These are phyloP conservation scores for Eucalyptus urophylla DNA, from an alignment of 345 rosid genomes.

Conservation along the genomic window DNA sequence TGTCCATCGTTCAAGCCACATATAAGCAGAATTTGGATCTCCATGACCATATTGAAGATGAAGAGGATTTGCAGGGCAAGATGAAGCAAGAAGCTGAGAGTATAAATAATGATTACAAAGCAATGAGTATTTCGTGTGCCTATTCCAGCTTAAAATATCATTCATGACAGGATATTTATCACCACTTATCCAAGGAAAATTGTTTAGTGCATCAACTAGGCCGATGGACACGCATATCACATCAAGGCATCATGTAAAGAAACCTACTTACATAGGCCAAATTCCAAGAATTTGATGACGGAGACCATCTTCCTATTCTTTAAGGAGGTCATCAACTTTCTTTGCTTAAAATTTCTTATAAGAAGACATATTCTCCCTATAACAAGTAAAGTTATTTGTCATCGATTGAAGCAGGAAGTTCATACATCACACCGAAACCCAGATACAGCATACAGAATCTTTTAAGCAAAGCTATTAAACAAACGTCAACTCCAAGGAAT, in stretches of 20 bases:
- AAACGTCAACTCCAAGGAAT: neutral
- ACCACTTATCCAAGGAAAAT: neutral
- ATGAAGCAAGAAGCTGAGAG: slow-evolving; percentile 48
- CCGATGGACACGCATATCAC: neutral
- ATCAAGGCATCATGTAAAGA: neutral
- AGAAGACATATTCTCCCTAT: neutral
- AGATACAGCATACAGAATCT: neutral
- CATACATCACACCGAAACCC: neutral
- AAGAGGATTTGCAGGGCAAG: slow-evolving; percentile 27
- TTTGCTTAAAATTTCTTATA: neutral
- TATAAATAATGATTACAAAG: neutral
- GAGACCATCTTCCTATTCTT: neutral
- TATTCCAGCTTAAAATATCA: neutral
- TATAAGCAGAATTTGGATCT: slow-evolving; percentile 47
- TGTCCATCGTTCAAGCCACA: slow-evolving; percentile 81
- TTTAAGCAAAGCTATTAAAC: neutral
- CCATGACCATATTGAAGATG: slow-evolving; percentile 32
- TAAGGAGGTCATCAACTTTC: neutral
- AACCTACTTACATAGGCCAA: neutral
- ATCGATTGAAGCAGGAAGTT: neutral
- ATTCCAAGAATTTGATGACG: neutral
- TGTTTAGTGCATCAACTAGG: neutral
- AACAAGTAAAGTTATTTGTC: neutral
- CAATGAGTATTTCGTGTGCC: neutral
- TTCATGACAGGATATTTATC: neutral